phyloP scores from a whole-genome alignment of 2,329 filamentous ascomycete genomes.

The Fusarium luffae region DNA sequence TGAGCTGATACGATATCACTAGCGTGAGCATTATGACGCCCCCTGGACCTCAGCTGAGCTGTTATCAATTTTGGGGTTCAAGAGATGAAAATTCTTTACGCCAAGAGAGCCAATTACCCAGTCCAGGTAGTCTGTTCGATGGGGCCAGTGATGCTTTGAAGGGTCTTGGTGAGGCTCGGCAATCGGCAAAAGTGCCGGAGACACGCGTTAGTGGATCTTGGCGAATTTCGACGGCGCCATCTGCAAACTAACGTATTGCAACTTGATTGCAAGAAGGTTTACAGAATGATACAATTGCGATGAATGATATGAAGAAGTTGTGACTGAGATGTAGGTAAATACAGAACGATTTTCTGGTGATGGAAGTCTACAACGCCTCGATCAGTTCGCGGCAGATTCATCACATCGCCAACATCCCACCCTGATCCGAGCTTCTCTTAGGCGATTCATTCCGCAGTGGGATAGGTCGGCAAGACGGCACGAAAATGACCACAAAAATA shows the following conservation, averaged over 20 bases:
- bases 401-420: background rate
- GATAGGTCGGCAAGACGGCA: background rate
- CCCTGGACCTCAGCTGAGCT: background rate
- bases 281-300: background rate
- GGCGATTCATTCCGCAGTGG: background rate
- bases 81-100: background rate
- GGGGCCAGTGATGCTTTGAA: background rate
- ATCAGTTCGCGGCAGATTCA: background rate
- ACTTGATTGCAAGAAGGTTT: background rate
- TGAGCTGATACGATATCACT: background rate
- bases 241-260: too few species aligned
- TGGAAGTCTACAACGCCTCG: too few species aligned
- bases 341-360: too few species aligned
- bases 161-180: background rate
- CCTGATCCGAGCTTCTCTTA: background rate
- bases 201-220: background rate
- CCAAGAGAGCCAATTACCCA: background rate
- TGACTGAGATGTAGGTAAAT: background rate
- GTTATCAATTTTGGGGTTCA: background rate
- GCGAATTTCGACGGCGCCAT: background rate
- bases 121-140: background rate
- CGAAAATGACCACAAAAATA: background rate
- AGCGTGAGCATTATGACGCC: background rate
- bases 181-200: background rate
- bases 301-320: rapidly evolving